phyloP scores from a whole-genome alignment of 768 basidiomycete genomes.

The Lepiota brunneoincarnata region DNA sequence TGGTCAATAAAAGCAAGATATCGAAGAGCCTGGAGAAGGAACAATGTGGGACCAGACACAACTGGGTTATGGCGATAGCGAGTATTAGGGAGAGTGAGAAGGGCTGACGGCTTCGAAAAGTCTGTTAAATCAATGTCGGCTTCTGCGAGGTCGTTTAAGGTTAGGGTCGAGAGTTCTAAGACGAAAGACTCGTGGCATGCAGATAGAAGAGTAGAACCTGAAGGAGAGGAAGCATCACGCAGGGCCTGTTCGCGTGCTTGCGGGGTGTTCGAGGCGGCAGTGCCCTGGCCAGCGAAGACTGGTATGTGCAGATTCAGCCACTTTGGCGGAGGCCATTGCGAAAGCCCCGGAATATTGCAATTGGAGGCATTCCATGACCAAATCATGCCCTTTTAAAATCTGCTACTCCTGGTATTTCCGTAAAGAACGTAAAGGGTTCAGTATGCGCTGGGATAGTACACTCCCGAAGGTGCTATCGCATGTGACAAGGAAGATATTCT shows the following conservation, averaged over 20 bases:
- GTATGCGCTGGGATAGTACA: background rate
- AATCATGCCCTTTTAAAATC: constrained; percentile 14
- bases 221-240: constrained; percentile 37
- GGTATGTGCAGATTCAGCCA: constrained; percentile 33
- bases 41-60: constrained; percentile 44
- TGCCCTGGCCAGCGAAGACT: constrained; percentile 59
- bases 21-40: constrained; percentile 50
- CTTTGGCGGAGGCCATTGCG: constrained; percentile 5
- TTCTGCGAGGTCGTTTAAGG: constrained; percentile 30
- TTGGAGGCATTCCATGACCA: constrained; percentile 21
- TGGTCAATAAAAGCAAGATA: constrained; percentile 44
- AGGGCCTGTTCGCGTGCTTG: constrained; percentile 36
- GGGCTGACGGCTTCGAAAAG: constrained; percentile 36
- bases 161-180: constrained; percentile 44
- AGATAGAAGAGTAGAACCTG: constrained; percentile 42
- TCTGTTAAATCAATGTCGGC: constrained; percentile 40
- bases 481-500: background rate
- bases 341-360: constrained; percentile 25
- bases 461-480: background rate
- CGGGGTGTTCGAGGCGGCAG: constrained; percentile 27
- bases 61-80: constrained; percentile 44
- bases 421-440: background rate
- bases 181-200: constrained; percentile 51
- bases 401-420: constrained; percentile 14
- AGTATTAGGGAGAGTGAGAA: constrained; percentile 34